phyloP scores from a whole-genome alignment of 106 monocot genomes.

The Dendrobium nobile region DNA sequence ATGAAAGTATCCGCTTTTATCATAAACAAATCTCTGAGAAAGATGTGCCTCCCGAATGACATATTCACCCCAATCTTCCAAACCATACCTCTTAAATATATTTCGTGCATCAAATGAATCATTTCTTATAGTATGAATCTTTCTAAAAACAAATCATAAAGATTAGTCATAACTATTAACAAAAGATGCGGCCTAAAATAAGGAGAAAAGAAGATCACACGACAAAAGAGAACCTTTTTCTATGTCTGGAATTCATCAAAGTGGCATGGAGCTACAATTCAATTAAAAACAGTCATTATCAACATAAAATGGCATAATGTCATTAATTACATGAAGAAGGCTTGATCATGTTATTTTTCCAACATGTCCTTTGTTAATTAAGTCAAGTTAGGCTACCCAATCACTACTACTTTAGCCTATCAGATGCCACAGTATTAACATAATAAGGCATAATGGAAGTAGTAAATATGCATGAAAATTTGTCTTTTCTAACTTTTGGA shows the following conservation, averaged over 20 bases:
- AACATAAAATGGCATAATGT: too few species aligned
- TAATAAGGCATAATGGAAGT: too few species aligned
- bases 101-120: conserved; percentile 73
- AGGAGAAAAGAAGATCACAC: not conserved
- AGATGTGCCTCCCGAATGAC: conserved; percentile 66
- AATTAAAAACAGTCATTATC: not conserved
- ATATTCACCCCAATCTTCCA: conserved; percentile 82
- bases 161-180: not conserved
- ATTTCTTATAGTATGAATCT: conserved; percentile 19
- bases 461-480: too few species aligned
- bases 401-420: too few species aligned
- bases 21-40: conserved; percentile 74
- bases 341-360: too few species aligned
- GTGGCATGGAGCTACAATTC: conserved; percentile 84
- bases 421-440: too few species aligned
- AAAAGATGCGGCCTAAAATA: not conserved
- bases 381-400: too few species aligned
- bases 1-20: conserved; percentile 77
- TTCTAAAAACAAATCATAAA: conserved; percentile 26
- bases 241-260: conserved; percentile 74
- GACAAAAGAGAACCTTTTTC: conserved; percentile 42
- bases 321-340: too few species aligned
- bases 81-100: conserved; percentile 62
- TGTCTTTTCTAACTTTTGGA: too few species aligned
- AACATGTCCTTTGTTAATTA: too few species aligned